These are phyloP conservation scores for Pichia sp. DNA, from an alignment of 1,139 yeast species.

Conservation along the genomic window DNA sequence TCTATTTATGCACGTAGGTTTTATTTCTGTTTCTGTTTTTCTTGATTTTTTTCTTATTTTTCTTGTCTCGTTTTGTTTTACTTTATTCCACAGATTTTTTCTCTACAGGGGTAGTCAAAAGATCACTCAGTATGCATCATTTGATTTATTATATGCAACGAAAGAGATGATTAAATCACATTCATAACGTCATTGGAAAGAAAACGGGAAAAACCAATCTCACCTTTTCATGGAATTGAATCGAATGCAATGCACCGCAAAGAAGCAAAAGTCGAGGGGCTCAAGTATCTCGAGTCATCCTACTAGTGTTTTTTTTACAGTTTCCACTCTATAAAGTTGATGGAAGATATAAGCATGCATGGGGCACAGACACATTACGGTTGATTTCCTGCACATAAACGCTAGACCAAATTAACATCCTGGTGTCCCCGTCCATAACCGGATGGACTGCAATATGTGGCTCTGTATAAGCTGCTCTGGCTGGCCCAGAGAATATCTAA, in stretches of 20 bases:
- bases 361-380: not conserved
- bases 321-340: not conserved
- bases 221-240: not conserved
- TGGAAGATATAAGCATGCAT: not conserved
- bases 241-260: not conserved
- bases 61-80: not conserved
- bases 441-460: slow-evolving; percentile 1
- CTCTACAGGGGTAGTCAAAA: not conserved
- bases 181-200: not conserved
- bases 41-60: not conserved
- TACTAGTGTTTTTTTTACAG: not conserved
- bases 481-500: slow-evolving; percentile 2
- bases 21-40: not conserved
- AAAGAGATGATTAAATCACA: not conserved
- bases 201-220: not conserved
- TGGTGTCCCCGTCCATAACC: not conserved
- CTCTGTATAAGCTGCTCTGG: slow-evolving; percentile 1
- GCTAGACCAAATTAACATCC: not conserved
- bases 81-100: not conserved
- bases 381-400: not conserved
- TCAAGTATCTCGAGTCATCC: not conserved
- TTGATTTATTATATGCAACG: not conserved
- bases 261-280: not conserved
- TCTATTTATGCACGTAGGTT: not conserved
- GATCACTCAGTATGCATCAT: not conserved